Evolutionary conservation across 2,329 filamentous ascomycete species (phyloP), one percentile per base, ranked within the genome.

Genomic region (Sporothrix phasma): DNA sequence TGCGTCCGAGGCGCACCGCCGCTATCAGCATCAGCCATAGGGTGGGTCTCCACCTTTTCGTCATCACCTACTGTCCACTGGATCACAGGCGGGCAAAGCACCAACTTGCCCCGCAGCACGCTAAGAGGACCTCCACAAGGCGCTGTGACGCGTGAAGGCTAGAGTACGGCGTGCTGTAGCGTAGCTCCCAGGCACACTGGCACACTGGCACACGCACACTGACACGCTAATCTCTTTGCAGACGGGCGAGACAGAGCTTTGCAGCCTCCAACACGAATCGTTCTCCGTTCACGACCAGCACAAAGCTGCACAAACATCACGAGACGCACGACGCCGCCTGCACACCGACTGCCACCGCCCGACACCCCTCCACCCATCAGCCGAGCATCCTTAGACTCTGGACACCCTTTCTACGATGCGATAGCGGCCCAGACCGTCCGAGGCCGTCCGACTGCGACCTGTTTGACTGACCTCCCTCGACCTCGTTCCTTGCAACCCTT

Each of bases 41-140:
- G 2, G 34, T 8, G 7, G 11, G 6, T 37, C 0, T 7, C 53
- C 34, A 41, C 53, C 26, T 56, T 29, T 59, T 43, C n/a, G 15
- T n/a, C 22, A 3, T 51, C 47, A 10, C 5, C 7, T 8, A 8
- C 22, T 15, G 24, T 15, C 31, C 29, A 29, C n/a, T n/a, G n/a
- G n/a, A n/a, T n/a, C n/a, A n/a, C n/a, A n/a, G n/a, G n/a, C n/a
- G n/a, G n/a, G n/a, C n/a, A n/a, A n/a, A n/a, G n/a, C n/a, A n/a
- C n/a, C n/a, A 49, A 15, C 26, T 31, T 49, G 45, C 59, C 60
- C 60, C 60, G 60, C 60, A 51, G 60, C 19, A 49, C 58, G 63
- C 66, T 64, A 34, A 53, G 43, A 15, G 11, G 10, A 22, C 53
- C 39, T 31, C 39, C 24, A 26, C 15, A 47, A 3, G 34, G 51